Conservation (phyloP, 169 alveolate species). For the Theileria luwenshuni region DNA sequence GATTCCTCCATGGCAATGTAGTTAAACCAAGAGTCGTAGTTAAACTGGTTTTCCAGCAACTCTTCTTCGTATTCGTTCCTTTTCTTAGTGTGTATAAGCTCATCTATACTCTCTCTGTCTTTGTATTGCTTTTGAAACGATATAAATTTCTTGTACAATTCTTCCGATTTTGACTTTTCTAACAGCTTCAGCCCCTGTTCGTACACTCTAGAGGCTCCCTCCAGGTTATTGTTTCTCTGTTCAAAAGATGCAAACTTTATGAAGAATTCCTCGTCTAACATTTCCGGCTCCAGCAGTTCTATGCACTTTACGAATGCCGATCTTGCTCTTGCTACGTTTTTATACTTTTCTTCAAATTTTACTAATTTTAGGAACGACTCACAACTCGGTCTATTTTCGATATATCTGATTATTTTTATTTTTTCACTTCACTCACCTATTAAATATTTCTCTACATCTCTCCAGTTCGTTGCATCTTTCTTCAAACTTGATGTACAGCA, state of each 20-base stretch:
- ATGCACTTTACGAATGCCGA: constrained; percentile 79
- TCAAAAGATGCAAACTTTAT: constrained; percentile 93
- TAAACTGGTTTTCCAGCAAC: constrained; percentile 79
- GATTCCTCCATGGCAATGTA: constrained; percentile 92
- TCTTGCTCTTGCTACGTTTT: constrained; percentile 85
- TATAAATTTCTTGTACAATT: constrained; percentile 85
- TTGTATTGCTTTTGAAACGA: constrained; percentile 94
- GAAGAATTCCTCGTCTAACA: constrained; percentile 90
- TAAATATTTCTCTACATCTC: constrained; percentile 89
- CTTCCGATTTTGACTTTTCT: constrained; percentile 87
- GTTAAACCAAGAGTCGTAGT: constrained; percentile 97
- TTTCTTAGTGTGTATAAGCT: constrained; percentile 79
- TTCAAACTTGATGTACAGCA: constrained; percentile 93
- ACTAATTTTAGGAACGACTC: constrained; percentile 91
- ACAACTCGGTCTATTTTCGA: constrained; percentile 89
- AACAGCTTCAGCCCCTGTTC: constrained; percentile 91
- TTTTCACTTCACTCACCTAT: constrained; percentile 52
- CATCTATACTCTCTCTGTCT: constrained; percentile 88
- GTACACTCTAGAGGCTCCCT: constrained; percentile 90
- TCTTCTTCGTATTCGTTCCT: constrained; percentile 81
- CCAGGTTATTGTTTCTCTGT: constrained; percentile 86
- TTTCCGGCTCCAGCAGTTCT: constrained; percentile 90
- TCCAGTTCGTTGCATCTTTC: constrained; percentile 96
- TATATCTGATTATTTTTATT: constrained; percentile 70
- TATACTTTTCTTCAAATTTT: constrained; percentile 93